Evolutionary conservation across 78 protist species (phyloP).

Genomic region (Cavenderia fasciculata): DNA sequence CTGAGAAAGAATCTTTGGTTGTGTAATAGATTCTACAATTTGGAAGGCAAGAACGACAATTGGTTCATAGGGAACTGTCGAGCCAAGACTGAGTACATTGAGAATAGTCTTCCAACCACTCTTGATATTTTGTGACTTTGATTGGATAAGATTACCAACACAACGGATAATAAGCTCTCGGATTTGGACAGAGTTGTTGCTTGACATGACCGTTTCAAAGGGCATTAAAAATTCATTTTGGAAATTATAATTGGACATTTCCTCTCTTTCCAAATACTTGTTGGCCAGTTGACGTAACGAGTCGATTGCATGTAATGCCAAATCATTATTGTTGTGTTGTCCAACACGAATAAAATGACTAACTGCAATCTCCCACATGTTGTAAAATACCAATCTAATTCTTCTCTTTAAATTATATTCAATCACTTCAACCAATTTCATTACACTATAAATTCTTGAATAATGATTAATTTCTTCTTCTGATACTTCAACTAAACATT

Average conservation of each 20-base stretch:
- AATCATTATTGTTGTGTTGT: constrained; percentile 59
- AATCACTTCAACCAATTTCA: constrained; percentile 95
- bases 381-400: constrained; percentile 85
- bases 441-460: constrained; percentile 93
- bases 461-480: constrained; percentile 85
- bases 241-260: constrained; percentile 93
- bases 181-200: not conserved
- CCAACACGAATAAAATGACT: constrained; percentile 84
- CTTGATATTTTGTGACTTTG: constrained; percentile 75
- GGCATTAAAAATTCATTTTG: constrained; percentile 97
- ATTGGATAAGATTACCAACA: constrained; percentile 14
- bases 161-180: constrained; percentile 72
- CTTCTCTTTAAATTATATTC: constrained; percentile 96
- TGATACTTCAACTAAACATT: constrained; percentile 87
- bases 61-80: constrained; percentile 16
- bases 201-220: constrained; percentile 88
- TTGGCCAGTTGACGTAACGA: constrained; percentile 96
- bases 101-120: constrained; percentile 98
- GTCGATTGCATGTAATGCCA: constrained; percentile 95
- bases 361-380: constrained; percentile 92
- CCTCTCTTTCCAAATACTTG: constrained; percentile 94
- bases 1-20: too few species aligned
- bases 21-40: constrained; percentile 42
- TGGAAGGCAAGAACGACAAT: constrained; percentile 81
- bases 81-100: constrained; percentile 70